Conservation (phyloP, 371 early-diverging fungal genomes). For the Actinomortierella wolfii region DNA sequence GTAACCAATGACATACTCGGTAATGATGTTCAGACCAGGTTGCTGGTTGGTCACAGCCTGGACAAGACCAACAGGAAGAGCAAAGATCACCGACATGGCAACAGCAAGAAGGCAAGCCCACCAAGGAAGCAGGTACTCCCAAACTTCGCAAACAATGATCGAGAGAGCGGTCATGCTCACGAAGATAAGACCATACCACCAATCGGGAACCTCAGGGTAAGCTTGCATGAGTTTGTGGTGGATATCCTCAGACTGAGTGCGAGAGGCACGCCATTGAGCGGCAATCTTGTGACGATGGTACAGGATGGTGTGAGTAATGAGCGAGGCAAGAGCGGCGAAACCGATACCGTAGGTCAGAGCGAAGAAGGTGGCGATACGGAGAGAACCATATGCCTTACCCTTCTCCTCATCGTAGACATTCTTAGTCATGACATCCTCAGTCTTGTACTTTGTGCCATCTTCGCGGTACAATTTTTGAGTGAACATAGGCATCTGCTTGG, state of each 20-base stretch:
- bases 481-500: slow-evolving; percentile 59
- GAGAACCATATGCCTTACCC: slow-evolving; percentile 60
- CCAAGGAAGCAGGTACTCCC: slow-evolving; percentile 66
- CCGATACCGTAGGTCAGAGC: slow-evolving; percentile 70
- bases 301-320: slow-evolving; percentile 65
- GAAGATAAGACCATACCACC: slow-evolving; percentile 75
- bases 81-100: slow-evolving; percentile 61
- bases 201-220: slow-evolving; percentile 67
- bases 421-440: slow-evolving; percentile 43
- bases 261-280: slow-evolving; percentile 47
- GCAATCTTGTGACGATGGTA: slow-evolving; percentile 54
- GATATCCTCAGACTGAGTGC: slow-evolving; percentile 48
- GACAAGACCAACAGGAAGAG: slow-evolving; percentile 80
- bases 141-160: slow-evolving; percentile 61
- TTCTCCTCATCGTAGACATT: slow-evolving; percentile 51
- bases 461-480: slow-evolving; percentile 55
- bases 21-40: slow-evolving; percentile 75
- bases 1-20: slow-evolving; percentile 64
- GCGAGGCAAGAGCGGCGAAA: slow-evolving; percentile 64
- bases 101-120: slow-evolving; percentile 74
- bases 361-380: slow-evolving; percentile 78
- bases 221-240: slow-evolving; percentile 53
- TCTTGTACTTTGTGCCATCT: slow-evolving; percentile 52
- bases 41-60: slow-evolving; percentile 70
- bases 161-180: slow-evolving; percentile 57